phyloP scores from a whole-genome alignment of 2,329 filamentous ascomycete genomes.

The Apiospora sp. region DNA sequence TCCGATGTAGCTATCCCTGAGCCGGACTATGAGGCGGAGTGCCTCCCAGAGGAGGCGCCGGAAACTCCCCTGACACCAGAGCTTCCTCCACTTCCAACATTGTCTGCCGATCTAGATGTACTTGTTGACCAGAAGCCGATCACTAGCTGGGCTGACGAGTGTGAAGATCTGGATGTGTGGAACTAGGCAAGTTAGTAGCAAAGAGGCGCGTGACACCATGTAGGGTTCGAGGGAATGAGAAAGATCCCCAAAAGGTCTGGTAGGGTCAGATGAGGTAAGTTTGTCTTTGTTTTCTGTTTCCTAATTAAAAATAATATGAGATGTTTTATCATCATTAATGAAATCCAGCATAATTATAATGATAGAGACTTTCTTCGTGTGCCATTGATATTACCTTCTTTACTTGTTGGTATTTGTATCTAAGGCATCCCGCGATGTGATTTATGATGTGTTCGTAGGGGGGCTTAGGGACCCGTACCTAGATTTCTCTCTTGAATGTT shows the following conservation, averaged over 20 bases:
- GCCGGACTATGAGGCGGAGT: not conserved
- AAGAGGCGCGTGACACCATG: not conserved
- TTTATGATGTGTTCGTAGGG: too few relatives aligned
- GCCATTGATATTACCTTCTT: conserved; percentile 29
- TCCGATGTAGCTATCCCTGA: too few relatives aligned
- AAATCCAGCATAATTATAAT: not conserved
- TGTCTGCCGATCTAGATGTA: not conserved
- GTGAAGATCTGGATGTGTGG: not conserved
- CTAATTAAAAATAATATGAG: too few relatives aligned
- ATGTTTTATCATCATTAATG: too few relatives aligned
- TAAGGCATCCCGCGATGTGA: conserved; percentile 32
- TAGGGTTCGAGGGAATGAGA: not conserved
- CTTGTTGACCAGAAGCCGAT: not conserved
- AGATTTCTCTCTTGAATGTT: too few relatives aligned
- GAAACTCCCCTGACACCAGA: not conserved
- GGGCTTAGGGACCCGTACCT: too few relatives aligned
- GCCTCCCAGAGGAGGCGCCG: not conserved
- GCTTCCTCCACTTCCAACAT: not conserved
- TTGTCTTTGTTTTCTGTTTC: too few relatives aligned
- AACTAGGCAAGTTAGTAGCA: not conserved
- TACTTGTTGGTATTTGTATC: conserved; percentile 33
- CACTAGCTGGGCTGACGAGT: not conserved
- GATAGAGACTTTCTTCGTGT: conserved; percentile 28
- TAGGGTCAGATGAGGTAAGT: not conserved
- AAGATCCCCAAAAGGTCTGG: not conserved